Base-by-base conservation (phyloP, 495 filamentous ascomycete genomes). In the Podospora pseudopauciseta region DNA sequence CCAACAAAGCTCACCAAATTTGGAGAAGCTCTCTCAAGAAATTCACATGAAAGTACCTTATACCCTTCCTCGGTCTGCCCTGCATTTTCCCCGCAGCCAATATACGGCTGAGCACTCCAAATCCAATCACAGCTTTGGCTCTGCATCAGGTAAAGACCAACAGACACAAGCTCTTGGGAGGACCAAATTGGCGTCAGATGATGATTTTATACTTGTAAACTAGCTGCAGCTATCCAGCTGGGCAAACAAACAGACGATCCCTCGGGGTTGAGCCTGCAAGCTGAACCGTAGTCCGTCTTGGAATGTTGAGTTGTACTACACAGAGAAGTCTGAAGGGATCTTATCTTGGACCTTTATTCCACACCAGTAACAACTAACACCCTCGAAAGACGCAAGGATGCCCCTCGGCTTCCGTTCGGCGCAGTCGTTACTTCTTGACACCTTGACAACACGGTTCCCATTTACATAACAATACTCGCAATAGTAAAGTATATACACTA, bases 41-140 rank as follows among this genome's bases (percentile, higher is more conserved):
- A 49, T 61, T 61, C 59, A 61, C 59, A 61, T 61, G 59, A 16
- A 18, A 61, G 15, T 30, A n/a, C 5, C 13, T 32, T 20, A 28
- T 32, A 26, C 59, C 59, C 16, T 32, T 26, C 23, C 59, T 61
- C 23, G 59, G 59, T 0, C 55, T 61, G 59, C 0, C 13, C 59
- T 32, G 19, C 20, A 20, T 7, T n/a, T 61, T 0, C 59, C 59
- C 59, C 59, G 59, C 59, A 32, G 18, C 27, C 23, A 27, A 32
- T 27, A 32, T 20, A 61, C 59, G 7, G 23, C 20, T 58, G 55
- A 19, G 7, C n/a, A 7, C 55, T 18, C 6, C 55, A 58, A 58
- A 11, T 49, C 39, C 39, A 49, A 49, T 49, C 39, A 49, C 7
- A 49, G 39, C 39, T 49, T 1, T 16, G 15, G 39, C 7, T 2